Conservation (phyloP, 2,329 filamentous ascomycete species). For the Dactylonectria estremocensis region DNA sequence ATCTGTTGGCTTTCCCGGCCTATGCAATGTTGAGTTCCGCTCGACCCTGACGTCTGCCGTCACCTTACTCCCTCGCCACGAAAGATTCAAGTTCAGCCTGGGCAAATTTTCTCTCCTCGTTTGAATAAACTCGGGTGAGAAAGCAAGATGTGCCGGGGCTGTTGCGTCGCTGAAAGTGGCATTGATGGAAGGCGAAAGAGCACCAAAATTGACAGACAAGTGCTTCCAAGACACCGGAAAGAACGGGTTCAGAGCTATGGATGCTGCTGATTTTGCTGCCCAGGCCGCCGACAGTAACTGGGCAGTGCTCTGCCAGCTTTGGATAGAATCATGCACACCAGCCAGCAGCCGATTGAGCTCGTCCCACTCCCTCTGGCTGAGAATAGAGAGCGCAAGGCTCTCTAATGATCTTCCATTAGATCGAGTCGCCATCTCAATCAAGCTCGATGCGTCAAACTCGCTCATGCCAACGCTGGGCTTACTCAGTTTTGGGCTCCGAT, state of each 20-base stretch:
- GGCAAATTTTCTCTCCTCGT: constrained; percentile 1
- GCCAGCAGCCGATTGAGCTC: constrained; percentile 5
- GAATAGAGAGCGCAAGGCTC: constrained; percentile 6
- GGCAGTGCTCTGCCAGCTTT: constrained; percentile 10
- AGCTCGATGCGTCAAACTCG: constrained; percentile 3
- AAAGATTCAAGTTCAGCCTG: constrained; percentile 7
- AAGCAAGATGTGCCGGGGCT: constrained; percentile 1
- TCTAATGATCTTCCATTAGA: constrained; percentile 15
- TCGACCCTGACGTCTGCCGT: constrained; percentile 2
- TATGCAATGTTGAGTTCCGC: constrained; percentile 8
- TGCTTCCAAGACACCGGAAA: constrained; percentile 19
- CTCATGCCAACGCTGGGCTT: background rate
- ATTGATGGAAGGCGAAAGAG: background rate
- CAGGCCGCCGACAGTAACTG: constrained; percentile 10
- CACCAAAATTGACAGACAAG: constrained; percentile 7
- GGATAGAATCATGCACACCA: constrained; percentile 11
- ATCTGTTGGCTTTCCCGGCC: background rate
- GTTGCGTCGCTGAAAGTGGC: background rate
- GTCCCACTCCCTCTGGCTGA: constrained; percentile 14
- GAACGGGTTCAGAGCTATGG: constrained; percentile 6
- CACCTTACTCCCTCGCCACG: constrained; percentile 19
- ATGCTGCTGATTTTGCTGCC: constrained; percentile 14
- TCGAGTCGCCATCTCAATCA: constrained; percentile 7
- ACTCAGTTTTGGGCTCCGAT: background rate
- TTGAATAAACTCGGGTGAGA: constrained; percentile 10